A percentile compares a stretch with the other conserved stretches of the same genome.
phyloP scores from a whole-genome alignment of 2,329 filamentous ascomycete species.

The Colletotrichum sp. region DNA sequence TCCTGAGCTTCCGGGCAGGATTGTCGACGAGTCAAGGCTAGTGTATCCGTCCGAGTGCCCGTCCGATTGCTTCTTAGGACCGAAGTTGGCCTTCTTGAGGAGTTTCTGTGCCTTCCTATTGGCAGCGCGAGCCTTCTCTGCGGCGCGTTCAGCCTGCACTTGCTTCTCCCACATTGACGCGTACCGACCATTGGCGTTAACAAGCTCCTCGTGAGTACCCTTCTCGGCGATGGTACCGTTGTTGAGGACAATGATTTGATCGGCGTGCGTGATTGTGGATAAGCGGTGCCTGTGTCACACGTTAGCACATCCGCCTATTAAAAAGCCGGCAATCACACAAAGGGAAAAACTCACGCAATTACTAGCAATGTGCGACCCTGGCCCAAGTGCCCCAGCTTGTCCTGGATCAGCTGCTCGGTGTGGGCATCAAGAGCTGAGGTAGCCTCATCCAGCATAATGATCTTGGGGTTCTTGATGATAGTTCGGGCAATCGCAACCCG shows the following conservation, averaged over 20 bases:
- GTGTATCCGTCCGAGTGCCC: constrained; percentile 51
- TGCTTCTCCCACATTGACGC: constrained; percentile 90
- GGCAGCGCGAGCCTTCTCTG: constrained; percentile 58
- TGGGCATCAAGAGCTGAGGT: constrained; percentile 91
- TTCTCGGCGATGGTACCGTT: constrained; percentile 78
- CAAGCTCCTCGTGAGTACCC: constrained; percentile 79
- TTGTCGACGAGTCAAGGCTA: constrained; percentile 50
- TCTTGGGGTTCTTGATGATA: constrained; percentile 88
- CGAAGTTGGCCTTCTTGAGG: constrained; percentile 56
- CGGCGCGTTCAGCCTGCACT: constrained; percentile 76
- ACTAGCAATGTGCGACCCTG: constrained; percentile 90
- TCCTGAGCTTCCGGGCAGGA: constrained; percentile 40
- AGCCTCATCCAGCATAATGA: constrained; percentile 93
- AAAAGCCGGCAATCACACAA: constrained; percentile 16
- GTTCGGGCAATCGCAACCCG: constrained; percentile 92
- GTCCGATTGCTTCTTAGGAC: constrained; percentile 41
- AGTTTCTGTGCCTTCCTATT: constrained; percentile 47
- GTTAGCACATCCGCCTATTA: constrained; percentile 26
- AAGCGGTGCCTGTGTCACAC: constrained; percentile 69
- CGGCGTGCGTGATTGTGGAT: constrained; percentile 84
- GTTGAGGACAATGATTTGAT: constrained; percentile 82
- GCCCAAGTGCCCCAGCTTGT: constrained; percentile 81
- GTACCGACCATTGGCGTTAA: constrained; percentile 75
- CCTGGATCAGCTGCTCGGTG: constrained; percentile 92
- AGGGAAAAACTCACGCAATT: constrained; percentile 72